Evolutionary conservation across 345 rosid species (phyloP).

Genomic region (Brassica cretica): DNA sequence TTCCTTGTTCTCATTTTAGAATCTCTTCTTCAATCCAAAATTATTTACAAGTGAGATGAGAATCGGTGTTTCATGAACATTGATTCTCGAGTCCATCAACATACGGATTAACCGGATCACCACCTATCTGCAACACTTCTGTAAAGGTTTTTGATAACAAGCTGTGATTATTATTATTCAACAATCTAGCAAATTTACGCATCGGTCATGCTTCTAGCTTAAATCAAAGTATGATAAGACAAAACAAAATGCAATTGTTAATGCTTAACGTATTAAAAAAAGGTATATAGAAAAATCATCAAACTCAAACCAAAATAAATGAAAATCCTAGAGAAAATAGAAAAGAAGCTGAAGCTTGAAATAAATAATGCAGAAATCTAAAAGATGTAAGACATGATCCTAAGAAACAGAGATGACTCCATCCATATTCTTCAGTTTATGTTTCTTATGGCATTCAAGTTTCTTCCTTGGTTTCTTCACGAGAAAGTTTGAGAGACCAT

Average conservation of each 20-base stretch:
- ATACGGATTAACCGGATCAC: no score
- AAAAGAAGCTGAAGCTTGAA: neutral
- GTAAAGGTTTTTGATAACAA: neutral
- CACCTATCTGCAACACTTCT: neutral
- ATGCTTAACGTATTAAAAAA: neutral
- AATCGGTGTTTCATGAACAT: no score
- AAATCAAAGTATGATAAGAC: neutral
- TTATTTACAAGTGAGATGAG: no score
- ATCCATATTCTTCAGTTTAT: neutral
- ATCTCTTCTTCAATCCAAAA: no score
- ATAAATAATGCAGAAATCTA: neutral
- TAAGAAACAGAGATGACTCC: neutral
- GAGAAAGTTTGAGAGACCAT: conserved; percentile 3
- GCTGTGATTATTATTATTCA: neutral
- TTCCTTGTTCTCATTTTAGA: no score
- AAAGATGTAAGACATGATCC: neutral
- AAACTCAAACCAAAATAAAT: neutral
- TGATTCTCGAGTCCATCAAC: no score
- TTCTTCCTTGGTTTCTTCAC: conserved; percentile 11
- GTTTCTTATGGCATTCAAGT: neutral
- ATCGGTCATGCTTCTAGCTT: neutral
- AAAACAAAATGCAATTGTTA: neutral
- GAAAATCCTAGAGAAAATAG: neutral
- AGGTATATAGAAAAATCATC: neutral
- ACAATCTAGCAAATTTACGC: neutral